phyloP scores from a whole-genome alignment of 75 land plant species.

The Ceratopteris richardii region DNA sequence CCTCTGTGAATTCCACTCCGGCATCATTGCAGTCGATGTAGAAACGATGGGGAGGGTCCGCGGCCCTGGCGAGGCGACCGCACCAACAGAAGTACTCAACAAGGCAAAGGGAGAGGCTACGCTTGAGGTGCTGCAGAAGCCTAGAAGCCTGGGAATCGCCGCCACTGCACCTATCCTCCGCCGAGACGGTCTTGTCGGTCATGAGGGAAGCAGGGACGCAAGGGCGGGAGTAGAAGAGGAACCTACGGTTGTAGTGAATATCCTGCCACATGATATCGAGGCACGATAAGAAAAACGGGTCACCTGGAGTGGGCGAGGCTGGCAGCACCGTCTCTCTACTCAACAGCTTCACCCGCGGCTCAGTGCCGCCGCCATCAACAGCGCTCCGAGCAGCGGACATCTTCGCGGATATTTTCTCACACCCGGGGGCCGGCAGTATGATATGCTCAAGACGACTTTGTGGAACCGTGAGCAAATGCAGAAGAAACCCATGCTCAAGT shows the following conservation, averaged over 20 bases:
- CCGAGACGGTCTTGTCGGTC: not conserved
- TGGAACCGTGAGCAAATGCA: too few relatives aligned
- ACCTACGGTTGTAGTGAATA: not conserved
- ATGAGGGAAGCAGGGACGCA: not conserved
- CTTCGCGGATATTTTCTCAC: too few relatives aligned
- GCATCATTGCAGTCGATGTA: slow-evolving; percentile 4
- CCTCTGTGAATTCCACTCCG: not conserved
- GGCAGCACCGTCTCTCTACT: too few relatives aligned
- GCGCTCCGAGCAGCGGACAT: too few relatives aligned
- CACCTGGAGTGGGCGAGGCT: too few relatives aligned
- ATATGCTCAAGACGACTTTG: too few relatives aligned
- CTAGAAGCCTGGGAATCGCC: too few relatives aligned
- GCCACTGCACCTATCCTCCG: too few relatives aligned
- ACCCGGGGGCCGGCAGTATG: too few relatives aligned
- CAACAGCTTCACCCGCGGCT: too few relatives aligned
- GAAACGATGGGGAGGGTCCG: not conserved
- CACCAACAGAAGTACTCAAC: not conserved
- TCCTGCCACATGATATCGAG: not conserved
- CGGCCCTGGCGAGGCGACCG: not conserved
- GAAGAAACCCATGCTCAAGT: too few relatives aligned
- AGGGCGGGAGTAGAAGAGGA: slow-evolving; percentile 1
- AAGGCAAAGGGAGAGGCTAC: not conserved
- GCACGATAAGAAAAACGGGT: not conserved
- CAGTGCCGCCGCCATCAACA: too few relatives aligned
- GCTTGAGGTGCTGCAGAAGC: not conserved